Conservation (phyloP, 192 early-diverging fungal genomes). For the Linnemannia exigua region DNA sequence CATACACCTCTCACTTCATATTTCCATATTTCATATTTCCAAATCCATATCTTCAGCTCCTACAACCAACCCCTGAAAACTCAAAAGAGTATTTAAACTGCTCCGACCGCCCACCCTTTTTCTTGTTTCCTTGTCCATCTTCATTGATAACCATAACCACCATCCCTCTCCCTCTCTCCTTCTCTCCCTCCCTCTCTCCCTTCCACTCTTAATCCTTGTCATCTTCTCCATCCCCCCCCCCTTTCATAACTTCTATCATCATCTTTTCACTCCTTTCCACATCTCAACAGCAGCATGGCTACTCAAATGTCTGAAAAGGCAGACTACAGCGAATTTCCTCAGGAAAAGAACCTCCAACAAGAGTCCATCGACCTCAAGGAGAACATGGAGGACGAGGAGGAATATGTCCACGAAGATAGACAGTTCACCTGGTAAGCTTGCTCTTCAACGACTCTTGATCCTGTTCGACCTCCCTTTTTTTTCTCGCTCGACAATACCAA, state of each 20-base stretch:
- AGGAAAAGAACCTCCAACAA: slow-evolving; percentile 2
- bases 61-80: neutral
- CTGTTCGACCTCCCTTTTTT: neutral
- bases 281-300: slow-evolving; percentile 8
- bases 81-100: neutral
- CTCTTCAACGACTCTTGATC: neutral
- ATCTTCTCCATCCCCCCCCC: neutral
- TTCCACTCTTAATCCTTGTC: neutral
- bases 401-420: slow-evolving; percentile 30
- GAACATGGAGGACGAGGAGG: slow-evolving; percentile 17
- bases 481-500: neutral
- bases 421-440: slow-evolving; percentile 46
- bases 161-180: neutral
- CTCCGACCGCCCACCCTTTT: neutral
- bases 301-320: slow-evolving; percentile 4
- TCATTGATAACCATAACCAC: slow-evolving; percentile 7
- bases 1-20: too few relatives aligned
- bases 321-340: slow-evolving; percentile 2
- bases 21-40: too few relatives aligned
- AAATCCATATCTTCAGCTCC: too few relatives aligned
- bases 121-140: slow-evolving; percentile 14
- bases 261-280: neutral
- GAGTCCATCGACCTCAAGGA: slow-evolving; percentile 19
- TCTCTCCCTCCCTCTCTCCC: neutral
- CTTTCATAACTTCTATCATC: neutral